These are phyloP conservation scores for Aspergillus quadricinctus DNA, from an alignment of 2,329 filamentous ascomycete species.

Conservation along the genomic window DNA sequence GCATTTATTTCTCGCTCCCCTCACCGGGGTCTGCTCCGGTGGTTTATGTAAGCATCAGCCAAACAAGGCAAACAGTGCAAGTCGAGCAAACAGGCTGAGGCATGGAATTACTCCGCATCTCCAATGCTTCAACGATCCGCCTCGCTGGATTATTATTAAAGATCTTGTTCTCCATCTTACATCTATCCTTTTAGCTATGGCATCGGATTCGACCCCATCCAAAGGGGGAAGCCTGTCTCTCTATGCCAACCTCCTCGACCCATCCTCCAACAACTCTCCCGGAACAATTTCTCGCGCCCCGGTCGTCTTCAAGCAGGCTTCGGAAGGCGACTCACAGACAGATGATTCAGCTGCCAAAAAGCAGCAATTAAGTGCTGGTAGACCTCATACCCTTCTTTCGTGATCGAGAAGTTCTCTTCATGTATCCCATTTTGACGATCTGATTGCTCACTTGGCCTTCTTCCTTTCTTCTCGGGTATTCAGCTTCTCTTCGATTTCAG, in stretches of 20 bases:
- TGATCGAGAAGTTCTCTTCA: slow-evolving; percentile 10
- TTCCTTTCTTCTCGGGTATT: slow-evolving; percentile 20
- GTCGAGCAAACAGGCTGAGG: slow-evolving; percentile 8
- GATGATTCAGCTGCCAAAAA: slow-evolving; percentile 59
- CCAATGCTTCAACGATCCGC: not conserved
- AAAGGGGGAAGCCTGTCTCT: slow-evolving; percentile 58
- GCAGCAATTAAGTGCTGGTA: slow-evolving; percentile 60
- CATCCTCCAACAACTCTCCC: slow-evolving; percentile 40
- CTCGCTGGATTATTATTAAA: not conserved
- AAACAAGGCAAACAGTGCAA: slow-evolving; percentile 14
- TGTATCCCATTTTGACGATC: slow-evolving; percentile 21
- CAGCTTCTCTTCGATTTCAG: slow-evolving; percentile 74
- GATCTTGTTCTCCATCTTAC: not conserved
- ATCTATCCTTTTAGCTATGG: slow-evolving; percentile 19
- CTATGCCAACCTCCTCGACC: slow-evolving; percentile 77
- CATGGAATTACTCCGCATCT: not conserved
- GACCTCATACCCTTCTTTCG: slow-evolving; percentile 36
- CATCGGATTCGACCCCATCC: slow-evolving; percentile 24
- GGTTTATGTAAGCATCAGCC: not conserved
- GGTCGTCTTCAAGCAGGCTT: slow-evolving; percentile 62
- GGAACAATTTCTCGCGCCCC: slow-evolving; percentile 72
- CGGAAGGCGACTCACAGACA: slow-evolving; percentile 44
- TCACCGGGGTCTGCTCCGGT: not conserved
- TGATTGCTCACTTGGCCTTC: slow-evolving; percentile 47
- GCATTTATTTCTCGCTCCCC: not conserved